Percentiles rank a stretch among this genome's conserved stretches.
These are phyloP conservation scores for Kazachstania sp. DNA, from an alignment of 1,139 yeast species.

Conservation along the genomic window DNA sequence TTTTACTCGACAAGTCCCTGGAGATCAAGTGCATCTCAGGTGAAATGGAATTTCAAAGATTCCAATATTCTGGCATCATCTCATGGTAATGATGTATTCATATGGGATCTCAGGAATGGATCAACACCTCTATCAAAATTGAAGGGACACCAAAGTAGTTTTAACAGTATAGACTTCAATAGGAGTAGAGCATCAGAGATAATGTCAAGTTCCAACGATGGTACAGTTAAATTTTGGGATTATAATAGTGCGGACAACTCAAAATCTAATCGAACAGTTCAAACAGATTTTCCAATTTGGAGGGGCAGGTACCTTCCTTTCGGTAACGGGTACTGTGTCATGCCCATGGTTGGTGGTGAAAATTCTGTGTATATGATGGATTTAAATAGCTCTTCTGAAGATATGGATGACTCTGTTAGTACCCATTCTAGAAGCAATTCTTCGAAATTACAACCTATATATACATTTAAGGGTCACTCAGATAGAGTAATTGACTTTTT, in stretches of 20 bases:
- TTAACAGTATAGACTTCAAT: constrained; percentile 82
- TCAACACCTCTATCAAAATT: constrained; percentile 63
- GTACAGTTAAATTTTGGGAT: constrained; percentile 84
- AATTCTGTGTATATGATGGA: constrained; percentile 65
- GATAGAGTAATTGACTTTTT: constrained; percentile 81
- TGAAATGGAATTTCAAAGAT: constrained; percentile 80
- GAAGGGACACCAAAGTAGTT: constrained; percentile 69
- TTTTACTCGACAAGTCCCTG: constrained; percentile 80
- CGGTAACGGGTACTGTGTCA: constrained; percentile 82
- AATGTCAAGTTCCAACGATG: constrained; percentile 79
- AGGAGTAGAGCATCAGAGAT: constrained; percentile 49
- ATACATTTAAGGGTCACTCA: constrained; percentile 68
- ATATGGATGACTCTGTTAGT: neutral
- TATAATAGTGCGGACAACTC: constrained; percentile 31
- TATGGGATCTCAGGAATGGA: constrained; percentile 87
- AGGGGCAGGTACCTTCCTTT: constrained; percentile 84
- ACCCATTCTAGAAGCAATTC: constrained; percentile 12
- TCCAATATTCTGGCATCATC: constrained; percentile 74
- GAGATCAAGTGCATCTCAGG: constrained; percentile 92
- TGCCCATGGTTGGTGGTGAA: constrained; percentile 85
- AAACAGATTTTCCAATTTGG: constrained; percentile 77
- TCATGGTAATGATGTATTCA: constrained; percentile 68
- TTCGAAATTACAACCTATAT: constrained; percentile 46
- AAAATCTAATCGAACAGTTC: constrained; percentile 50
- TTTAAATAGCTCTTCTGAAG: constrained; percentile 27